Evolutionary conservation across 164 flowering plant species (phyloP).

Genomic region (Saururus chinensis): DNA sequence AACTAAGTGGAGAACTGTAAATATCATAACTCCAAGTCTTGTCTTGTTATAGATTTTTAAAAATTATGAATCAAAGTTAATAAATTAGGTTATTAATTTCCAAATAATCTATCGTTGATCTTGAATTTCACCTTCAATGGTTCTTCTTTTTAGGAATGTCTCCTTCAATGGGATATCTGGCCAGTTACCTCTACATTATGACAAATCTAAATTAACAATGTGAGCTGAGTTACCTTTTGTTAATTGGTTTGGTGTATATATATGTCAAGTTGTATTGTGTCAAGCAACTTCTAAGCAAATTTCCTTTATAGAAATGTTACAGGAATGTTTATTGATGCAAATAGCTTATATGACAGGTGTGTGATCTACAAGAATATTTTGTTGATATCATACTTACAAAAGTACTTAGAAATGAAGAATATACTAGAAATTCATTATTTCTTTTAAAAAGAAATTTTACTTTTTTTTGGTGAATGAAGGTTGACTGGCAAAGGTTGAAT

Average conservation of each 20-base stretch:
- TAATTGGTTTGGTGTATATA: too few species aligned
- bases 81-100: too few species aligned
- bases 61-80: too few species aligned
- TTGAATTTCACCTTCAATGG: neutral
- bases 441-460: too few species aligned
- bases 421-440: too few species aligned
- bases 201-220: constrained; percentile 24
- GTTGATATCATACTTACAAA: too few species aligned
- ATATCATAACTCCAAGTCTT: constrained; percentile 24
- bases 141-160: constrained; percentile 26
- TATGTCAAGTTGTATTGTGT: too few species aligned
- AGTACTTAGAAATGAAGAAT: too few species aligned
- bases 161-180: constrained; percentile 41
- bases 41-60: constrained; percentile 11
- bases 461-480: too few species aligned
- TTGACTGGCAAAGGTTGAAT: too few species aligned
- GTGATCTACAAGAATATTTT: neutral
- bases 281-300: too few species aligned
- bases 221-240: constrained; percentile 11
- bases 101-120: too few species aligned
- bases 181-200: constrained; percentile 19
- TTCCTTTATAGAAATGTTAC: constrained; percentile 6
- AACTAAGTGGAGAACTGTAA: constrained; percentile 26
- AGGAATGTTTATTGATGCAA: constrained; percentile 25
- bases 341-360: constrained; percentile 21